A percentile compares a stretch with the other conserved stretches of the same genome.
Evolutionary conservation across 1,284 basidiomycete species (phyloP).

Genomic region (Meira miltonrushii): DNA sequence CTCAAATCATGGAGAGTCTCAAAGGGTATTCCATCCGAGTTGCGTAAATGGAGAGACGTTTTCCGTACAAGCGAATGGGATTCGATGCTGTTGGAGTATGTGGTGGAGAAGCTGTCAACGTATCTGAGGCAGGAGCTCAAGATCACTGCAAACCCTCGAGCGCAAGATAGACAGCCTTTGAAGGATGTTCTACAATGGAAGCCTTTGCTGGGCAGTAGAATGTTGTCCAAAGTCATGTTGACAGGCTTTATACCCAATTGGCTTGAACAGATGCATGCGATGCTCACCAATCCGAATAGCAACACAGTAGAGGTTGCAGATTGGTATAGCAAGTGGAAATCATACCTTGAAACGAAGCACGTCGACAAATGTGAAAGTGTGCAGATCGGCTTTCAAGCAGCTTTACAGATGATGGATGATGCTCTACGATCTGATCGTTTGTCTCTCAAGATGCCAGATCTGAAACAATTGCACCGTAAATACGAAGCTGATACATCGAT

Average conservation of each 20-base stretch:
- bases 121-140: slow-evolving; percentile 74
- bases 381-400: slow-evolving; percentile 72
- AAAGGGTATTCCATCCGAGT: slow-evolving; percentile 15
- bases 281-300: slow-evolving; percentile 77
- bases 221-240: slow-evolving; percentile 56
- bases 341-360: slow-evolving; percentile 67
- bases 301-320: slow-evolving; percentile 83
- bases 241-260: slow-evolving; percentile 93
- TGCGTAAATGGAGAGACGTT: slow-evolving; percentile 27
- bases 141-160: slow-evolving; percentile 81
- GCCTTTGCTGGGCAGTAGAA: slow-evolving; percentile 60
- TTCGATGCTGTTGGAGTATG: slow-evolving; percentile 75
- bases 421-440: slow-evolving; percentile 58
- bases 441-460: slow-evolving; percentile 58
- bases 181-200: slow-evolving; percentile 74
- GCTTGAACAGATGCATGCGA: slow-evolving; percentile 82
- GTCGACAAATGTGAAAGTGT: slow-evolving; percentile 56
- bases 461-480: not conserved
- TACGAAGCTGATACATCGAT: slow-evolving; percentile 57
- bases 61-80: slow-evolving; percentile 70
- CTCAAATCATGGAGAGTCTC: slow-evolving; percentile 66
- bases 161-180: slow-evolving; percentile 60
- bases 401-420: slow-evolving; percentile 83
- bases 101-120: slow-evolving; percentile 81
- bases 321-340: slow-evolving; percentile 84